A percentile compares a stretch with the other conserved stretches of the same genome.
Conservation (phyloP, 805 yeast species). For the Lachancea sp. region DNA sequence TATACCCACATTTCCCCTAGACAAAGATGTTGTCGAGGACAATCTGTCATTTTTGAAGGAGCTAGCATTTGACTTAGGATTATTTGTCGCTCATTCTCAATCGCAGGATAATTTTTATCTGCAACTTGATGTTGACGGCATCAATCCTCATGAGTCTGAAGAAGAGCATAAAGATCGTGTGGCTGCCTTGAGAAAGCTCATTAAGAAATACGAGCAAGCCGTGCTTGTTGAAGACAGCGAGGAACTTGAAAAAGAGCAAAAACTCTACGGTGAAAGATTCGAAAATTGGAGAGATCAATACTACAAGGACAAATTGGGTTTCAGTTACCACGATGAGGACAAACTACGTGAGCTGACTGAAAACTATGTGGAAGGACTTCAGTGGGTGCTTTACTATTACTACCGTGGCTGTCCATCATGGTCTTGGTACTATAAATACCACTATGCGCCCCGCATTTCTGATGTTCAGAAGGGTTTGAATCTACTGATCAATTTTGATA, state of each 20-base stretch:
- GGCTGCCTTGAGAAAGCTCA: constrained; percentile 42
- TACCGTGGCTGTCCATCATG: constrained; percentile 89
- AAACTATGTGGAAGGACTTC: constrained; percentile 89
- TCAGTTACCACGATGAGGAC: constrained; percentile 55
- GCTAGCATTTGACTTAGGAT: constrained; percentile 61
- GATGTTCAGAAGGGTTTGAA: constrained; percentile 73
- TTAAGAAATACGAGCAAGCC: constrained; percentile 63
- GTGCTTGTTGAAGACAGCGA: constrained; percentile 51
- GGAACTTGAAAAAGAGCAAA: constrained; percentile 43
- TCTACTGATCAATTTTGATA: constrained; percentile 53
- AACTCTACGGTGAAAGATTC: constrained; percentile 67
- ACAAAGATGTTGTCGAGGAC: constrained; percentile 32
- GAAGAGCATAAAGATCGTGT: constrained; percentile 57
- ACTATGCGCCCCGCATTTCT: constrained; percentile 91
- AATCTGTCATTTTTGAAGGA: constrained; percentile 56
- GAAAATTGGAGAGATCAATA: constrained; percentile 79
- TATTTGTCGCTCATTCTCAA: constrained; percentile 58
- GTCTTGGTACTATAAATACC: constrained; percentile 90
- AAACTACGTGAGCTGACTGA: constrained; percentile 57
- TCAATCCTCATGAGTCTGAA: constrained; percentile 57
- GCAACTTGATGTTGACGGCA: constrained; percentile 66
- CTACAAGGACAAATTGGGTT: constrained; percentile 73
- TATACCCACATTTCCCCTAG: constrained; percentile 44
- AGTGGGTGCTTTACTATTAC: constrained; percentile 92
- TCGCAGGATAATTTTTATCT: constrained; percentile 51